phyloP scores from a whole-genome alignment of 768 basidiomycete species.

The Lactifluus pinguis region DNA sequence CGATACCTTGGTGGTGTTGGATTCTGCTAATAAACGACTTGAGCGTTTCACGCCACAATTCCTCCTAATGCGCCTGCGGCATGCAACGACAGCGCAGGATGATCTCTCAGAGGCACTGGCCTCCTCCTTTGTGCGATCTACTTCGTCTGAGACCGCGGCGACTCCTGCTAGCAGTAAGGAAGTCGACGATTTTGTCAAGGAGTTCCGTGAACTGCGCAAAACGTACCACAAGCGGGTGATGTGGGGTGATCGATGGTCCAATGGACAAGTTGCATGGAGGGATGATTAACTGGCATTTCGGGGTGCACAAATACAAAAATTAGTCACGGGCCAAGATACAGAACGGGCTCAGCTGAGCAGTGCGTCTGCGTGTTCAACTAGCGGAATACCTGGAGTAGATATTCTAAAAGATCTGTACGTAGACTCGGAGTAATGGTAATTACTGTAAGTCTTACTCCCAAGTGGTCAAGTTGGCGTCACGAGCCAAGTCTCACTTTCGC shows the following conservation, averaged over 20 bases:
- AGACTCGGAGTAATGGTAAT: too few species aligned
- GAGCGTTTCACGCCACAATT: constrained; percentile 84
- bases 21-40: background rate
- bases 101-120: constrained; percentile 81
- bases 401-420: too few species aligned
- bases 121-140: constrained; percentile 63
- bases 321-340: too few species aligned
- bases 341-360: too few species aligned
- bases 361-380: too few species aligned
- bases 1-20: background rate
- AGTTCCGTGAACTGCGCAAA: constrained; percentile 82
- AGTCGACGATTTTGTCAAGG: constrained; percentile 78
- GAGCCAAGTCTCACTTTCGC: too few species aligned
- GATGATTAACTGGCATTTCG: constrained; percentile 38
- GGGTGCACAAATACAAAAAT: too few species aligned
- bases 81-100: constrained; percentile 86
- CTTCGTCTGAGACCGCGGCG: constrained; percentile 23
- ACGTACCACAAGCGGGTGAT: constrained; percentile 89
- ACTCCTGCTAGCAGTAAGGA: constrained; percentile 34
- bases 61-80: constrained; percentile 76
- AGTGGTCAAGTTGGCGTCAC: too few species aligned
- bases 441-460: too few species aligned
- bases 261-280: constrained; percentile 79
- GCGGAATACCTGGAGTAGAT: too few species aligned
- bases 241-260: constrained; percentile 83